Evolutionary conservation across 2,329 filamentous ascomycete genomes (phyloP), one percentile per base, ranked within the genome.

Genomic region (Calonectria hongkongensis): DNA sequence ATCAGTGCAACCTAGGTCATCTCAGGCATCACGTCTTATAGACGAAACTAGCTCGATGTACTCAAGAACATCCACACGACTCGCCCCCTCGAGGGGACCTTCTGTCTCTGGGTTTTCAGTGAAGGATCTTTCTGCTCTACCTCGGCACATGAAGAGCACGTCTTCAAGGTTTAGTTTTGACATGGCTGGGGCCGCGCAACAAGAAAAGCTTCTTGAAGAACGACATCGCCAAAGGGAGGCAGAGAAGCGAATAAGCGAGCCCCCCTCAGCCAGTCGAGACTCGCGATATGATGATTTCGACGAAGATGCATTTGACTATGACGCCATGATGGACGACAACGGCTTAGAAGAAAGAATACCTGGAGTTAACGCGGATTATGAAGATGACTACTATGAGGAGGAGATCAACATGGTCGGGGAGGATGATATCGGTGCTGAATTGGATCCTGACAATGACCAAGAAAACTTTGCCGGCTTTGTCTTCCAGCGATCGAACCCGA

Each of bases 131-230:
- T 89, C 88, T 8, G 87, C 88, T 1, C 73, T 92, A 41, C 91
- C 91, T 2, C 89, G 85, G 72, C 91, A 93, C 74, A 93, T 93
- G 91, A 93, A 92, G 83, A 95, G 94, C 81, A 94, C 92, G 13
- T 94, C 94, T 0, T 95, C 93, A 0, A 88, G 94, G 16, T 96
- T 96, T 80, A 96, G 94, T 78, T 96, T 96, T 79, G 94, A 96
- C 79, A 94, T 95, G 87, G 90, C 92, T 18, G 93, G 92, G 6
- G 91, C 91, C 7, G 93, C 93, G 16, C 89, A 90, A 72, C 88
- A 92, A 78, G 91, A 93, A 82, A 93, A 92, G 82, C 82, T 93
- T 45, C 85, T 95, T 48, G 94, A 95, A 81, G 94, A 95, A 77
- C 89, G 92, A 60, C 93, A 95, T 81, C 88, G 92, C 18, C 89